Percentiles rank a stretch among this genome's conserved stretches.
Evolutionary conservation across 257 asterid species (phyloP).

Genomic region (Salvia rosmarinus): DNA sequence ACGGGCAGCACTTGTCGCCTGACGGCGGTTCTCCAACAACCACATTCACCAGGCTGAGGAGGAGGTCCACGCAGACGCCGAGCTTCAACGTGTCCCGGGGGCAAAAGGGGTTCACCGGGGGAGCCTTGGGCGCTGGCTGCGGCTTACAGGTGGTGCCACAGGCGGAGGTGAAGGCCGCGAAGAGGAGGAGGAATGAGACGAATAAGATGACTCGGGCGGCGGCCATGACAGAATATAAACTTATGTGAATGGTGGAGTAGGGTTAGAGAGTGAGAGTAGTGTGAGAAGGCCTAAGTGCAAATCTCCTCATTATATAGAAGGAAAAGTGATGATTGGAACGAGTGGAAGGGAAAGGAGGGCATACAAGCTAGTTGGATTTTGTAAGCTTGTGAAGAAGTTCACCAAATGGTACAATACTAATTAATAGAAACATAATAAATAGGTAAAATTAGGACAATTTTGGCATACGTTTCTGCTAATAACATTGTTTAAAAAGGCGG

Average conservation of each 20-base stretch:
- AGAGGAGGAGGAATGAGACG: conserved; percentile 50
- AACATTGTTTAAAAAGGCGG: too few species aligned
- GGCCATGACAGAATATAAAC: conserved; percentile 46
- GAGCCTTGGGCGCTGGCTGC: conserved; percentile 42
- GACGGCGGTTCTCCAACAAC: conserved; percentile 63
- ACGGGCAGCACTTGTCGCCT: conserved; percentile 56
- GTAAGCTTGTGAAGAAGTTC: conserved; percentile 43
- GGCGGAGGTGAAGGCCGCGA: conserved; percentile 47
- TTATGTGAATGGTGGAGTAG: not conserved
- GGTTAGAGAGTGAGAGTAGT: conserved; percentile 23
- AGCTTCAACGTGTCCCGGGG: conserved; percentile 85
- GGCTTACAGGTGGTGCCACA: conserved; percentile 56
- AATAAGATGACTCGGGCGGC: conserved; percentile 37
- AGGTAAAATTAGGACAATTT: conserved; percentile 13
- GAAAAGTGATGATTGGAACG: conserved; percentile 49
- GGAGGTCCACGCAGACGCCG: conserved; percentile 69
- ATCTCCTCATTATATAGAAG: conserved; percentile 46
- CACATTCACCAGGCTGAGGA: conserved; percentile 54
- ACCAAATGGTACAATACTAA: not conserved
- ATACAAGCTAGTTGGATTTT: conserved; percentile 43
- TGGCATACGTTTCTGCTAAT: not conserved
- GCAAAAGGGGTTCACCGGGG: conserved; percentile 70
- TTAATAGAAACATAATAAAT: not conserved
- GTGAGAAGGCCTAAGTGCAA: conserved; percentile 28
- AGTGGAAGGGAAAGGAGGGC: conserved; percentile 40